These are phyloP conservation scores for Cordyceps javanica DNA, from an alignment of 2,329 filamentous ascomycete species.

Conservation along the genomic window DNA sequence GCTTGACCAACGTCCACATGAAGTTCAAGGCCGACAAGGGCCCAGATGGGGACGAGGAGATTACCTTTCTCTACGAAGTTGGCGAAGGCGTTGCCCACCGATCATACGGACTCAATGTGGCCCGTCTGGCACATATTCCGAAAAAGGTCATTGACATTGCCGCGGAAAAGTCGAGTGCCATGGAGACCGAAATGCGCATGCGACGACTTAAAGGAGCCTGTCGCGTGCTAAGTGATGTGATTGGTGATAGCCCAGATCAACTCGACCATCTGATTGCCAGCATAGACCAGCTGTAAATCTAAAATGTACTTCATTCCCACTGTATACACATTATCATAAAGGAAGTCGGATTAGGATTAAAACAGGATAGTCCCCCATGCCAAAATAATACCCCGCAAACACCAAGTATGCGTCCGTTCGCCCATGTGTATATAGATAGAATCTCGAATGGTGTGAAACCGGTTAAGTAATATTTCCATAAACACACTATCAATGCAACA, in stretches of 20 bases:
- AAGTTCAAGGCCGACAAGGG: slow-evolving; percentile 55
- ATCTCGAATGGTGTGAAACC: background rate
- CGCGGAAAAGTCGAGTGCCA: slow-evolving; percentile 66
- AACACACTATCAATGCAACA: background rate
- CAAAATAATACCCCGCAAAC: slow-evolving; percentile 5
- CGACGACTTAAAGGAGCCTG: slow-evolving; percentile 52
- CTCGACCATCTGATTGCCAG: slow-evolving; percentile 48
- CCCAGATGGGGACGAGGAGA: slow-evolving; percentile 58
- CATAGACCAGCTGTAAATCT: slow-evolving; percentile 52
- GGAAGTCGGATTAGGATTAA: background rate
- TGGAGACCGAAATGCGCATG: slow-evolving; percentile 67
- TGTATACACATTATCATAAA: slow-evolving; percentile 10
- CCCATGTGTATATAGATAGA: slow-evolving; percentile 1
- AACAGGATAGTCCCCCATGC: background rate
- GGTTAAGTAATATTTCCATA: background rate
- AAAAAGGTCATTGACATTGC: slow-evolving; percentile 72
- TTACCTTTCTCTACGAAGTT: slow-evolving; percentile 93
- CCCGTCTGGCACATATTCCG: slow-evolving; percentile 76
- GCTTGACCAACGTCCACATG: slow-evolving; percentile 91
- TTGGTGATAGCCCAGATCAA: slow-evolving; percentile 33
- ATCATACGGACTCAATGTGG: slow-evolving; percentile 92
- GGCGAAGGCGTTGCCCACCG: slow-evolving; percentile 86
- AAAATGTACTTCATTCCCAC: slow-evolving; percentile 4
- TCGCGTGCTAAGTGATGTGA: slow-evolving; percentile 35
- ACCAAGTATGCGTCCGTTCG: slow-evolving; percentile 2